Evolutionary conservation across 1,284 basidiomycete genomes (phyloP), one percentile per base, ranked within the genome.

Genomic region (Ceratobasidium sp.): DNA sequence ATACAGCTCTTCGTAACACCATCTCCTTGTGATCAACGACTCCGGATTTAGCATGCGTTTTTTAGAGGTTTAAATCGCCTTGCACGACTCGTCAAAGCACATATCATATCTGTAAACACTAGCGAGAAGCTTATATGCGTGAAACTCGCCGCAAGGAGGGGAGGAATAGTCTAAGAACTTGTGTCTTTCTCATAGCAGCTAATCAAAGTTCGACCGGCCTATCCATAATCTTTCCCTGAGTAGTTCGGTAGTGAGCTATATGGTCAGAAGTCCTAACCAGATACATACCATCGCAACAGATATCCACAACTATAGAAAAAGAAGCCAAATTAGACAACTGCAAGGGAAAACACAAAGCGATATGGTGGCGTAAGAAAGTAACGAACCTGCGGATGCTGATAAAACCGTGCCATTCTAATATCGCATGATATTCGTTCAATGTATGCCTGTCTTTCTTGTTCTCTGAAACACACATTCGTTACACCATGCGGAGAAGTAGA

Each of bases 161-260:
- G 38, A 2, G 5, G 10, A 40, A 7, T n/a, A 3, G 44, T 13
- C 5, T 44, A 7, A 40, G 17, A 64, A 42, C 59, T 61, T 28
- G 40, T 33, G 12, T 33, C 38, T 33, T 4, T 38, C 40, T 44
- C 38, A 33, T 64, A 20, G 40, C n/a, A n/a, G 38, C 40, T 57
- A 28, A 23, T 75, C 48, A 75, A 42, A 76, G 42, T 12, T 44
- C 54, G 20, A 76, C 74, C 33, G 74, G 74, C 52, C 74, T 33
- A n/a, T 76, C 74, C 74, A 76, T 76, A 15, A 76, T 67, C 7
- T 76, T 54, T 3, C 74, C 74, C 74, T 76, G 48, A 26, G 12
- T 4, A 57, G 50, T 50, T 57, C 56, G 40, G 50, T 46, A 57
- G 28, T 40, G 40, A 10, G 40, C 12, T 59, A 23, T 20, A 2